Conservation (phyloP, 306 rosid genomes). For the Cucumis sativus region DNA sequence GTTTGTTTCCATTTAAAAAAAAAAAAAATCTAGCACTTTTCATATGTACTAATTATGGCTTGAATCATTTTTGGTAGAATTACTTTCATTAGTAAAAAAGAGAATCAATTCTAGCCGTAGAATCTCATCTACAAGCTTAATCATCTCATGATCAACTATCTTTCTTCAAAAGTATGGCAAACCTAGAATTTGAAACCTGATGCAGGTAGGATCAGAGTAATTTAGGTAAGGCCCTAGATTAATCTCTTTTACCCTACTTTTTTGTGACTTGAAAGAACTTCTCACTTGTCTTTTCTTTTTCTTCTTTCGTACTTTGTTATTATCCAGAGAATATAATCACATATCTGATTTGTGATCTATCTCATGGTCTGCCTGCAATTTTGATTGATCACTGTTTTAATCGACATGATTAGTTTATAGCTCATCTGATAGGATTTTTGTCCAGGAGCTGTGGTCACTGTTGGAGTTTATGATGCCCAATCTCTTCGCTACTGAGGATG, state of each 20-base stretch:
- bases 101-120: not conserved
- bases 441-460: conserved; percentile 93
- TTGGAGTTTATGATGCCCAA: conserved; percentile 98
- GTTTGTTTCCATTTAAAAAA: too few species aligned
- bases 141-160: not conserved
- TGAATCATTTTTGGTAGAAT: not conserved
- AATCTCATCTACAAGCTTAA: not conserved
- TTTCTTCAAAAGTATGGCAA: not conserved
- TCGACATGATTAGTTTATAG: not conserved
- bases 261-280: too few species aligned
- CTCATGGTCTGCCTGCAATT: not conserved
- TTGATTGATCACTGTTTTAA: not conserved
- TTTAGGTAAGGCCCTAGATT: too few species aligned
- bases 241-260: too few species aligned
- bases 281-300: not conserved
- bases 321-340: not conserved
- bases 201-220: too few species aligned
- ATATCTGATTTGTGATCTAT: not conserved
- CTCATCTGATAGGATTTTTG: conserved; percentile 15
- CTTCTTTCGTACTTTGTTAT: not conserved
- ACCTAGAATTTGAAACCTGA: not conserved
- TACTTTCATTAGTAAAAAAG: not conserved
- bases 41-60: not conserved
- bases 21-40: not conserved
- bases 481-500: conserved; percentile 73